Base-by-base conservation (phyloP, 1,139 yeast species). In the Saccharomyces pastorianus region DNA sequence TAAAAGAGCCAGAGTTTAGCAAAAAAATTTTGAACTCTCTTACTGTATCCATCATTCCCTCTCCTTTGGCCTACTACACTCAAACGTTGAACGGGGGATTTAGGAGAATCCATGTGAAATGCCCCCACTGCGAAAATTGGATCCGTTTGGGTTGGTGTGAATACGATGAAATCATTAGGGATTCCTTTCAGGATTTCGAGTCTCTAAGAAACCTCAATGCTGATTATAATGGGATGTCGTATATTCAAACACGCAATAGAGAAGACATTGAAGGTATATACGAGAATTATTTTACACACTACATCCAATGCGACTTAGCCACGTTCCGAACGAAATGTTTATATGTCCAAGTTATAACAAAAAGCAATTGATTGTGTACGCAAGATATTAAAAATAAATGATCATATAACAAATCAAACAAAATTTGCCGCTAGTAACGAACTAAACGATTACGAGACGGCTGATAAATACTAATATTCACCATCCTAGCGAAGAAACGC, bases 141-240 rank as follows among this genome's bases (percentile, higher is more conserved):
- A 54, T 61, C 44, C 46, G 59, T 20, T 49, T 61, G 11, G 63
- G 62, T 6, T 59, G 59, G 61, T 58, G 62, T 29, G 62, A 59
- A 47, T 53, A 58, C 46, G 62, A 59, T 32, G 57, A 55, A 14
- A 59, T 59, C 11, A 47, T 59, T 17, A 55, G 38, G 34, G 53
- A 53, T 31, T 56, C 54, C 14, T 51, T 29, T 14, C 51, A 52
- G 27, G 56, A 53, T 48, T 54, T 51, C 31, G 57, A 55, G 34
- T 52, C 58, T 6, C 46, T 58, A 2, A 46, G 55, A 32, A 51
- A 55, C 38, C 49, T 53, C 32, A 53, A 48, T 17, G 47, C 49
- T 2, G 51, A 54, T 25, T 44, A 55, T 49, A 42, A 51, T 14
- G 47, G 53, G 28, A 49, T 56, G n/a, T 53, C 57, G 26, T 56